Evolutionary conservation across 2,329 filamentous ascomycete genomes (phyloP).

Genomic region (Trichoderma semiorbis): DNA sequence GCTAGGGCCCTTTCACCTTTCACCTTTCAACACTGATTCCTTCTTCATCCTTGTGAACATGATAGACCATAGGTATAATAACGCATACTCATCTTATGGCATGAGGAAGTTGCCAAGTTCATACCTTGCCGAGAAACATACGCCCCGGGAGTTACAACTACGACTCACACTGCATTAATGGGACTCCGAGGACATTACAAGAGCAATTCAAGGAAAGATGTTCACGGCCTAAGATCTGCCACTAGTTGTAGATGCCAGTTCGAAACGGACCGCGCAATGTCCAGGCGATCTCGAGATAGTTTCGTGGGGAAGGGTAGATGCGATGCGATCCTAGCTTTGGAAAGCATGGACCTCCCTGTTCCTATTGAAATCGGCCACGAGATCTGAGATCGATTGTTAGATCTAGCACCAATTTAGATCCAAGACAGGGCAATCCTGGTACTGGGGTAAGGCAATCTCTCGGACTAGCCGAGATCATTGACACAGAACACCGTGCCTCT

Average conservation of each 20-base stretch:
- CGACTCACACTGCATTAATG: too few relatives aligned
- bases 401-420: not conserved
- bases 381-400: constrained; percentile 12
- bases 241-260: not conserved
- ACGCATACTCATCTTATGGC: not conserved
- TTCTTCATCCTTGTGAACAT: not conserved
- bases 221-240: not conserved
- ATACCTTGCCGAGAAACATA: too few relatives aligned
- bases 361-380: not conserved
- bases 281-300: not conserved
- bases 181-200: too few relatives aligned
- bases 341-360: not conserved
- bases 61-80: not conserved
- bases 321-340: not conserved
- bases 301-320: not conserved
- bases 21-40: not conserved
- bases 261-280: not conserved
- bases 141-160: too few relatives aligned
- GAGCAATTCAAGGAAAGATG: not conserved
- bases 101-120: not conserved
- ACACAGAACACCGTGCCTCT: not conserved
- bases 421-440: constrained; percentile 5
- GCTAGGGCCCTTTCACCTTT: not conserved
- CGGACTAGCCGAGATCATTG: not conserved
- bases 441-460: not conserved